Evolutionary conservation across 192 early-diverging fungal genomes (phyloP).

Genomic region (Backusella liffmaniae): DNA sequence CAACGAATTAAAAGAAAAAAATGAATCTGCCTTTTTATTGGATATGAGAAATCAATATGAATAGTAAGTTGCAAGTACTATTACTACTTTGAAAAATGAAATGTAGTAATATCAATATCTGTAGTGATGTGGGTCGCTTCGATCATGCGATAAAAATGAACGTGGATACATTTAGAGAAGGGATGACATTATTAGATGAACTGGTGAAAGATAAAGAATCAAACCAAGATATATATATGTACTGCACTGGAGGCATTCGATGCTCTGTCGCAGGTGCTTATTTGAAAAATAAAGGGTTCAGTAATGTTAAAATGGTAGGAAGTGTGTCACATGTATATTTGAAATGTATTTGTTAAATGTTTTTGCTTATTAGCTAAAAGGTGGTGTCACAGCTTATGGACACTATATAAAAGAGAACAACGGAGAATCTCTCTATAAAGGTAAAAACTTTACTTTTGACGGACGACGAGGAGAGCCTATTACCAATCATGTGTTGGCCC

Average conservation of each 20-base stretch:
- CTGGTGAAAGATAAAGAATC: conserved; percentile 46
- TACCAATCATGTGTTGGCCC: conserved; percentile 57
- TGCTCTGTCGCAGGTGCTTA: conserved; percentile 75
- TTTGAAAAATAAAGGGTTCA: conserved; percentile 59
- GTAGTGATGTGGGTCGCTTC: conserved; percentile 66
- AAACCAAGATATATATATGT: conserved; percentile 71
- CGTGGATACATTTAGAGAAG: conserved; percentile 73
- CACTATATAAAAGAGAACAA: conserved; percentile 35
- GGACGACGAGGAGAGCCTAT: conserved; percentile 68
- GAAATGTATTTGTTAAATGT: neutral
- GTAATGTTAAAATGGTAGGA: conserved; percentile 57
- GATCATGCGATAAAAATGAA: conserved; percentile 63
- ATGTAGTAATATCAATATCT: neutral
- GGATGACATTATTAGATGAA: conserved; percentile 55
- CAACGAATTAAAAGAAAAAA: conserved; percentile 41
- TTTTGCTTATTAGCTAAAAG: conserved; percentile 45
- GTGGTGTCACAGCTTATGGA: conserved; percentile 74
- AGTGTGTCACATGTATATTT: neutral
- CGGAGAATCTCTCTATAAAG: conserved; percentile 55
- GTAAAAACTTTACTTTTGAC: conserved; percentile 83
- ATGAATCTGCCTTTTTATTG: conserved; percentile 46
- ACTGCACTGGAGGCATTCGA: conserved; percentile 79
- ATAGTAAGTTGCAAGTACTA: conserved; percentile 35
- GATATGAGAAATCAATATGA: conserved; percentile 85
- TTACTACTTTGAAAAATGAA: neutral